Evolutionary conservation across 495 filamentous ascomycete genomes (phyloP), one percentile per base, ranked within the genome.

Genomic region (Neurospora pannonica): DNA sequence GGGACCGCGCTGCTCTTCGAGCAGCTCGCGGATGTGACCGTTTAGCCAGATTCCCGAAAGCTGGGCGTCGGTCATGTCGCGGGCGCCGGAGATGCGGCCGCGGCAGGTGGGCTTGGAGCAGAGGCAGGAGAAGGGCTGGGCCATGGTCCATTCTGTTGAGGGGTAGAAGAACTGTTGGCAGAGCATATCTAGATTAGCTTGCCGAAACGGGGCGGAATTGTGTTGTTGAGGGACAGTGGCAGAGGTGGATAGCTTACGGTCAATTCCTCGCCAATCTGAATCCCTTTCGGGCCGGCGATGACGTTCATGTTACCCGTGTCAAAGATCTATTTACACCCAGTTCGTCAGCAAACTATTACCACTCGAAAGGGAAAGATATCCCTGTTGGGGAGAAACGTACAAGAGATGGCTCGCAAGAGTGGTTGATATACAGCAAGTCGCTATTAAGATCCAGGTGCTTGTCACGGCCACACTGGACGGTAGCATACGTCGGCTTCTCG

Each of bases 151-250:
- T 81, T 94, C 92, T 5, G 91, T 90, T 72, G 88, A 90, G 8
- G 92, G 92, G 79, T 94, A 94, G 83, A 94, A 94, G 85, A 92
- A 93, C 72, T 80, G 71, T 19, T n/a, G n/a, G n/a, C n/a, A n/a
- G n/a, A n/a, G n/a, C n/a, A n/a, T n/a, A n/a, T n/a, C n/a, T n/a
- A n/a, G n/a, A n/a, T n/a, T n/a, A n/a, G n/a, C n/a, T n/a, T n/a
- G n/a, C n/a, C n/a, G n/a, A n/a, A n/a, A n/a, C n/a, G n/a, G n/a
- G n/a, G n/a, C n/a, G n/a, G n/a, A n/a, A n/a, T n/a, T n/a, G n/a
- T n/a, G n/a, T n/a, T n/a, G n/a, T n/a, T n/a, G n/a, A n/a, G n/a
- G n/a, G n/a, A n/a, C n/a, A n/a, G n/a, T n/a, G n/a, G n/a, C n/a
- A n/a, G n/a, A n/a, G n/a, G n/a, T 31, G 31, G 31, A 31, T 3